Base-by-base conservation (phyloP, 2,329 filamentous ascomycete genomes). In the Sclerotinia sclerotiorum region DNA sequence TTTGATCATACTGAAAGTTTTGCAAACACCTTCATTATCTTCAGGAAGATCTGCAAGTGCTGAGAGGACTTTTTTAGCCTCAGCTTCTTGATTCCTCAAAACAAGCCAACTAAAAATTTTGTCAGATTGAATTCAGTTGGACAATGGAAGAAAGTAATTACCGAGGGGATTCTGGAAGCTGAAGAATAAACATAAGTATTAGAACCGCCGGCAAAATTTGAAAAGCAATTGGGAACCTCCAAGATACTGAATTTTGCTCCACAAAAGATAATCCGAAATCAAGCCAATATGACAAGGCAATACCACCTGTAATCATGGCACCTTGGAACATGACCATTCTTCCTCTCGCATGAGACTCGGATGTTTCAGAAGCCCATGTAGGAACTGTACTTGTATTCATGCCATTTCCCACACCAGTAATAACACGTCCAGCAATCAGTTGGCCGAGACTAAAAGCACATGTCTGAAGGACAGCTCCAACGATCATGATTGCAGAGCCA, bases 381-480 rank as follows among this genome's bases (percentile, higher is more conserved):
- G 69, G 69, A 2, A 83, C 80, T 21, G 80, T 81, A 3, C 79
- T 80, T 0, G 81, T 83, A 70, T 82, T 82, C 74, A 83, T 81
- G 76, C 91, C 91, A 74, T 93, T 90, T 83, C 91, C 91, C 64
- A 93, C 78, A 77, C 91, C 91, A 63, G 90, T 88, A 74, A 94
- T 82, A 69, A 93, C 80, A 84, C 91, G 90, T 76, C 91, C 91
- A 69, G 86, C 85, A 35, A 73, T 70, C 42, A 74, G 76, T 87
- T 88, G 78, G 91, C 88, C 70, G 17, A 84, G 83, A 72, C 83
- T 83, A 32, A 55, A 67, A n/a, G 66, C 81, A 24, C 83, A 81
- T 19, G 74, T 73, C 52, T 77, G 75, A 0, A 77, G 58, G 4
- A 74, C 60, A 55, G 73, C 73, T 39, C 73, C 74, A 32, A 76